Evolutionary conservation across 345 rosid species (phyloP).

Genomic region (Cardiospermum halicacabum): DNA sequence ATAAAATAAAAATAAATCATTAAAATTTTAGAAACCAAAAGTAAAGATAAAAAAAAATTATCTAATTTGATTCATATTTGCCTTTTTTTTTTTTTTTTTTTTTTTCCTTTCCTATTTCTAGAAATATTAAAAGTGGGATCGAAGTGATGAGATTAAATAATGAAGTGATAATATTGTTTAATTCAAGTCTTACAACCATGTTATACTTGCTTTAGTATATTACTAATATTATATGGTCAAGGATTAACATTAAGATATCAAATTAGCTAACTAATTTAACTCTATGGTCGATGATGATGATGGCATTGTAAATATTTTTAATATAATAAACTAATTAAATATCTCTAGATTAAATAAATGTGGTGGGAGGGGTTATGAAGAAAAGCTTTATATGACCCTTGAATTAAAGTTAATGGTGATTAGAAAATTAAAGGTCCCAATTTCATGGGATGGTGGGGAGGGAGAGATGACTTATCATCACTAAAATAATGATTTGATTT

Average conservation of each 20-base stretch:
- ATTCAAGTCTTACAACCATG: background rate
- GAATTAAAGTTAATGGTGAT: constrained; percentile 2
- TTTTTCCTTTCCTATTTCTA: no score
- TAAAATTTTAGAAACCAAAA: no score
- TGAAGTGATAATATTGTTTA: constrained; percentile 27
- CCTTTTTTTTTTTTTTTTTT: no score
- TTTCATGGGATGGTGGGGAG: constrained; percentile 19
- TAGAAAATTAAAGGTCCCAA: constrained; percentile 8
- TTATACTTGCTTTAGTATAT: background rate
- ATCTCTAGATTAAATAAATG: background rate
- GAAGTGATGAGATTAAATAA: constrained; percentile 22
- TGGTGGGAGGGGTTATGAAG: background rate
- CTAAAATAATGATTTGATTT: background rate
- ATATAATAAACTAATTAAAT: background rate
- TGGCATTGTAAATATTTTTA: background rate
- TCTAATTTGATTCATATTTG: no score
- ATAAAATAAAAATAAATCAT: no score
- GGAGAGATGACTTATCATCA: background rate
- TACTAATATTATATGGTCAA: background rate
- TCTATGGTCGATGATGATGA: background rate
- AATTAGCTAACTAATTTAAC: background rate
- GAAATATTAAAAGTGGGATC: background rate
- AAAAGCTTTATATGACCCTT: constrained; percentile 10
- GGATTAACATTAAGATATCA: background rate
- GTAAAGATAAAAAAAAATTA: no score